Base-by-base conservation (phyloP, 2,329 filamentous ascomycete species). In the Pseudogymnoascus sp. region DNA sequence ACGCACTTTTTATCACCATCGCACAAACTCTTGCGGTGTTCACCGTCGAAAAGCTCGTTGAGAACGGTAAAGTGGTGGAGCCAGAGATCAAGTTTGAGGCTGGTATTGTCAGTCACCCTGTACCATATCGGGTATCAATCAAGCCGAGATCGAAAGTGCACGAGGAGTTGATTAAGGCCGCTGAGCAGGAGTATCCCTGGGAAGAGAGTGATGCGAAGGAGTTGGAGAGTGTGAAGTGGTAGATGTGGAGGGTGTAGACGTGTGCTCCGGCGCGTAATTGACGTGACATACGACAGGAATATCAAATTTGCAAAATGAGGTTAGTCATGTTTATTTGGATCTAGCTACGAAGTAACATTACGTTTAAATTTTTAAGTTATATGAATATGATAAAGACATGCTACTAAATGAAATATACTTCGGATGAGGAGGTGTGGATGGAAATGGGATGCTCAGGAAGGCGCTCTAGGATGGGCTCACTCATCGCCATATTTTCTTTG, bases 11-110 rank as follows among this genome's bases (percentile, higher is more conserved):
- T 44, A 50, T 63, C 10, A 76, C 68, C 15, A 74, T 79, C 19
- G 78, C 75, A 0, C 78, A 79, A 31, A 70, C 74, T 0, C 70
- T 86, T 1, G 75, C 82, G 0, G 77, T 77, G 0, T 83, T 84
- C 60, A 69, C 75, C 3, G 72, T 83, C 13, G 64, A 64, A 9
- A 78, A 78, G 62, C 65, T 67, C 0, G 63, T 76, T 6, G 72
- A 74, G 21, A 70, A 76, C 4, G 80, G 77, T 0, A 72, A 68
- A 17, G 72, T 74, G 9, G 68, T 79, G 0, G 76, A 75, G 21
- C 63, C 63, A 28, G 60, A 64, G 40, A 36, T 64, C 11, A 63
- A 35, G 42, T 78, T 78, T 44, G 68, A 72, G 64, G 65, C 72
- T 2, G 76, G 76, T 13, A 63, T 75, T 9, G 67, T 77, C 17